Conservation (phyloP, 208 protist species). For the Trypanosoma boissoni region DNA sequence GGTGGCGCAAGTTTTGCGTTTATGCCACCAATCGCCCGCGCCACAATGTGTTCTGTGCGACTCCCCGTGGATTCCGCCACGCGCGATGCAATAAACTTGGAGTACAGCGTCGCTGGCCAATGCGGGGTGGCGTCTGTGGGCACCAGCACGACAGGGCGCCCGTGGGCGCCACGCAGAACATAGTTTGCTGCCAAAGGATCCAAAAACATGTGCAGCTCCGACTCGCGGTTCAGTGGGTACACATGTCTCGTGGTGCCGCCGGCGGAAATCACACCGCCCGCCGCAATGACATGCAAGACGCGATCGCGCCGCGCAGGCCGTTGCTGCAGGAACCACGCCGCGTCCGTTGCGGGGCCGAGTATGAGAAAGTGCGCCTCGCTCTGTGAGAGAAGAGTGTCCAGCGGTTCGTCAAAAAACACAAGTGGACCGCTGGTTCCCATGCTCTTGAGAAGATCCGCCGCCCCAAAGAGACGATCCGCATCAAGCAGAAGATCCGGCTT, state of each 20-base stretch:
- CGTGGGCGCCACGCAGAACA: conserved; percentile 37
- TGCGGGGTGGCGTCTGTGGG: conserved; percentile 38
- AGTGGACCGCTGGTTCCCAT: conserved; percentile 11
- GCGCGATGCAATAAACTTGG: conserved; percentile 16
- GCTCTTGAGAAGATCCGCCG: conserved; percentile 18
- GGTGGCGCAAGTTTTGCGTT: conserved; percentile 14
- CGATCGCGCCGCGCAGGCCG: conserved; percentile 19
- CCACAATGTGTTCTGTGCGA: conserved; percentile 7
- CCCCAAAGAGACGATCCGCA: conserved; percentile 36
- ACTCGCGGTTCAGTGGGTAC: conserved; percentile 31
- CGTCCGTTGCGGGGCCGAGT: conserved; percentile 62
- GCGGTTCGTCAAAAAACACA: conserved; percentile 29
- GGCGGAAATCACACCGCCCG: conserved; percentile 47
- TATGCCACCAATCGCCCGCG: conserved; percentile 25
- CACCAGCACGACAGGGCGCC: conserved; percentile 45
- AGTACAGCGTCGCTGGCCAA: conserved; percentile 39
- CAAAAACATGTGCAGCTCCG: conserved; percentile 72
- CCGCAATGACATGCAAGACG: conserved; percentile 38
- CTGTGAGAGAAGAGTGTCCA: conserved; percentile 26
- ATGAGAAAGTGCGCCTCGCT: conserved; percentile 45
- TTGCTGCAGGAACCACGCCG: conserved; percentile 46
- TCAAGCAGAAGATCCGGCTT: conserved; percentile 4
- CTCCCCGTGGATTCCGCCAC: conserved; percentile 7
- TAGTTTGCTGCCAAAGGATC: conserved; percentile 62
- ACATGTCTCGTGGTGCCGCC: conserved; percentile 44